A percentile compares a stretch with the other conserved stretches of the same genome.
Conservation (phyloP, 805 yeast genomes). For the Candida taoyuanica region DNA sequence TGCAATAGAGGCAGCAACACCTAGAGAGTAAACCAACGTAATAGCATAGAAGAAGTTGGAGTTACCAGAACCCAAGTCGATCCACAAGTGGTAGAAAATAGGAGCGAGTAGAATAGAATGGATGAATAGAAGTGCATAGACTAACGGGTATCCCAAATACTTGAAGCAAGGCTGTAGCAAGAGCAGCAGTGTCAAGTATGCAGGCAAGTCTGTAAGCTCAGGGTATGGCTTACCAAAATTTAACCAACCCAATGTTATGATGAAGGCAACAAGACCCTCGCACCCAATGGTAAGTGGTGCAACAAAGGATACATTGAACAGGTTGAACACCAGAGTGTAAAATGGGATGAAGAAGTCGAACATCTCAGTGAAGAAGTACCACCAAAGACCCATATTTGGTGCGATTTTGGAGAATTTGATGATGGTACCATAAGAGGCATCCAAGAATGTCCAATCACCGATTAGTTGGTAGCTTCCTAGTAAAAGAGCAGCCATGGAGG, state of each 20-base stretch:
- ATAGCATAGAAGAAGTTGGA: constrained; percentile 95
- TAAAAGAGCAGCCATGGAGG: constrained; percentile 11
- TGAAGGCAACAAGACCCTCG: constrained; percentile 56
- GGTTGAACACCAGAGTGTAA: constrained; percentile 77
- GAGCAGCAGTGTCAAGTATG: constrained; percentile 44
- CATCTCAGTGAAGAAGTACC: constrained; percentile 97
- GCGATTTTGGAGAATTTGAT: constrained; percentile 63
- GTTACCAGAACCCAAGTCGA: constrained; percentile 89
- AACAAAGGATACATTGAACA: constrained; percentile 61
- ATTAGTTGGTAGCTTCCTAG: constrained; percentile 36
- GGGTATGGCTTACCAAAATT: constrained; percentile 81
- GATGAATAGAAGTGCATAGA: constrained; percentile 48
- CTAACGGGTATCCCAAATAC: constrained; percentile 41
- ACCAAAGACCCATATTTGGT: constrained; percentile 96
- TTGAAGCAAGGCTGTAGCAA: constrained; percentile 43
- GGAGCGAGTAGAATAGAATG: constrained; percentile 72
- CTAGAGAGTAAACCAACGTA: constrained; percentile 71
- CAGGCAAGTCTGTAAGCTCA: constrained; percentile 69
- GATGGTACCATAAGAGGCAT: constrained; percentile 51
- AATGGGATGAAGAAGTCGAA: constrained; percentile 84
- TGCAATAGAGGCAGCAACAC: constrained; percentile 60
- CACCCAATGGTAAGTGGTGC: constrained; percentile 75
- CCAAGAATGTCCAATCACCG: constrained; percentile 43
- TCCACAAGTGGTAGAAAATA: constrained; percentile 91
- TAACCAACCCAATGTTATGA: constrained; percentile 46